phyloP scores from a whole-genome alignment of 129 eudicot genomes.

The Ambrosia trifida region DNA sequence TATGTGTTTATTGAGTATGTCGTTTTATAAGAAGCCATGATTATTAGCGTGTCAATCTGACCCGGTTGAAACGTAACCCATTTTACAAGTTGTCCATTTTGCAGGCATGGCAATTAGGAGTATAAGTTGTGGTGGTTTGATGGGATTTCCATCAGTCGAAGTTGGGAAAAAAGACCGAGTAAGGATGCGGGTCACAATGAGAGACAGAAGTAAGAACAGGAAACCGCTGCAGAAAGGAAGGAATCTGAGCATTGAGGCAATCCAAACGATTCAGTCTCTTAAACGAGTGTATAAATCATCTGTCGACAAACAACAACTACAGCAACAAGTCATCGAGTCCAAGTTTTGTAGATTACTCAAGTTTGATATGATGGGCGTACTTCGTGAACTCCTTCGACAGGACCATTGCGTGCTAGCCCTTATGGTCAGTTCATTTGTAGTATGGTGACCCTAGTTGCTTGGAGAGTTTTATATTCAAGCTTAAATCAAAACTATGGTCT shows the following conservation, averaged over 20 bases:
- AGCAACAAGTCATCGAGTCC: constrained; percentile 34
- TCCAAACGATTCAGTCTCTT: constrained; percentile 70
- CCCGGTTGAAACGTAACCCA: neutral
- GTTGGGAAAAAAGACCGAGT: constrained; percentile 1
- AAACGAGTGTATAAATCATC: constrained; percentile 44
- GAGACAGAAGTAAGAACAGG: constrained; percentile 73
- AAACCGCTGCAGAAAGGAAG: constrained; percentile 72
- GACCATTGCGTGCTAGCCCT: constrained; percentile 56
- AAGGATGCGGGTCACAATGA: constrained; percentile 42
- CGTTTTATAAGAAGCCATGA: neutral
- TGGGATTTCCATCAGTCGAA: constrained; percentile 13
- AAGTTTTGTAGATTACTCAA: constrained; percentile 58
- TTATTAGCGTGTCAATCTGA: neutral
- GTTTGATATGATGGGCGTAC: constrained; percentile 73
- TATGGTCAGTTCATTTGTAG: constrained; percentile 35
- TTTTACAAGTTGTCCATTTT: neutral
- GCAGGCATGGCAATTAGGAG: constrained; percentile 24
- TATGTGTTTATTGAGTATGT: neutral
- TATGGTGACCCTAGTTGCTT: neutral
- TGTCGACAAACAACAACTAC: neutral
- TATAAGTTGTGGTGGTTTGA: constrained; percentile 2
- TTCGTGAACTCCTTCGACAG: constrained; percentile 79
- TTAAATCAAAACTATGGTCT: neutral
- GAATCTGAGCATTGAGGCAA: constrained; percentile 70
- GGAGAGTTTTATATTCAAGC: neutral